Evolutionary conservation across 179 eudicot genomes (phyloP).

Genomic region (Patellifolia procumbens): DNA sequence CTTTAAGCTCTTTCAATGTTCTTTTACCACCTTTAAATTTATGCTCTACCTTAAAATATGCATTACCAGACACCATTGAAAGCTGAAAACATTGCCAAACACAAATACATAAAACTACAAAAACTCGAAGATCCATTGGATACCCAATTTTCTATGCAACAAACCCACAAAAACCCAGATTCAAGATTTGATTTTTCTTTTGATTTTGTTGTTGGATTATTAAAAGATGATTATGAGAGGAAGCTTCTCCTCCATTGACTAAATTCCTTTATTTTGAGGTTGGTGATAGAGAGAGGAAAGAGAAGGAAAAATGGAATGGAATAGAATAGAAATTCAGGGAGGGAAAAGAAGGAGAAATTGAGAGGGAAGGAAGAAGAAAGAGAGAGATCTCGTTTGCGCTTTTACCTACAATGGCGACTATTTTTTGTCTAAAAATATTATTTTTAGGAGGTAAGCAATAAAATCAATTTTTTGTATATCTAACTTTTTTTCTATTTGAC

Average conservation of each 20-base stretch:
- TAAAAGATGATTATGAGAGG: neutral
- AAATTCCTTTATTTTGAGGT: slow-evolving; percentile 24
- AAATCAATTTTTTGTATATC: too few relatives aligned
- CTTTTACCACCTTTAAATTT: slow-evolving; percentile 51
- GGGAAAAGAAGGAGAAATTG: neutral
- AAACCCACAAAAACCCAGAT: slow-evolving; percentile 22
- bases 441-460: neutral
- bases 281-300: slow-evolving; percentile 10
- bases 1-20: slow-evolving; percentile 43
- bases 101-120: slow-evolving; percentile 23
- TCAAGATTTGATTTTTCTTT: slow-evolving; percentile 3
- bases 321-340: neutral
- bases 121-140: slow-evolving; percentile 35
- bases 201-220: neutral
- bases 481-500: too few relatives aligned
- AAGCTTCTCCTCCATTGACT: slow-evolving; percentile 29
- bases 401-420: slow-evolving; percentile 1
- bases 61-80: slow-evolving; percentile 39
- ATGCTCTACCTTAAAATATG: slow-evolving; percentile 60
- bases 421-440: neutral
- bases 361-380: neutral
- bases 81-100: slow-evolving; percentile 25
- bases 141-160: neutral
- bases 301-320: neutral
- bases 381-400: slow-evolving; percentile 10